Conservation (phyloP, 768 basidiomycete genomes). For the Tylopilus sp. region DNA sequence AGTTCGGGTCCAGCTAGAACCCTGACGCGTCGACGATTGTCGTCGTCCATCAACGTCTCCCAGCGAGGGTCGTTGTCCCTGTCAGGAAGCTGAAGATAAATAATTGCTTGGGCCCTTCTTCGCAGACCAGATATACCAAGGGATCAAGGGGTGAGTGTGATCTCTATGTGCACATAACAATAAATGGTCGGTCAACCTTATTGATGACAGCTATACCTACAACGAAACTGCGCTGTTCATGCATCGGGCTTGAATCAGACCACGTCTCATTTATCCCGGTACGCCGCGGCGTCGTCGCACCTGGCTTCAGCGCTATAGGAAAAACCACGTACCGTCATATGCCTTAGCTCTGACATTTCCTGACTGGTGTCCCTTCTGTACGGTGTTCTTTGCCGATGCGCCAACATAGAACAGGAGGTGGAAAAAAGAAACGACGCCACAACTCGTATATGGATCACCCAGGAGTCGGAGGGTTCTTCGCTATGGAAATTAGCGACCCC, state of each 20-base stretch:
- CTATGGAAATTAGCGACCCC: conserved; percentile 5
- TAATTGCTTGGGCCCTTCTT: too few species aligned
- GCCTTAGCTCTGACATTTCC: conserved; percentile 2
- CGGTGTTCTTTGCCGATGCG: neutral
- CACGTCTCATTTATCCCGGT: neutral
- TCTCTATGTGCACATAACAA: neutral
- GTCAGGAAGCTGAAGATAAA: neutral
- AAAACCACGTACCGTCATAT: neutral
- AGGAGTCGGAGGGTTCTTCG: neutral
- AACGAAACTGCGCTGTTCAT: neutral
- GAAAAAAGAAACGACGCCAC: conserved; percentile 9
- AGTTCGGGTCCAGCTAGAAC: neutral
- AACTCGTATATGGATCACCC: neutral
- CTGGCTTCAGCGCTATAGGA: neutral
- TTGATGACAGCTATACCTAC: neutral
- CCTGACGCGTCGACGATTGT: neutral
- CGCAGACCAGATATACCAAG: too few species aligned
- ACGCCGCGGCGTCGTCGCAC: neutral
- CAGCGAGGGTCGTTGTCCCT: neutral
- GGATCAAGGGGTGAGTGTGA: too few species aligned
- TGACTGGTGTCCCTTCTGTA: neutral
- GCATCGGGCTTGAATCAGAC: neutral
- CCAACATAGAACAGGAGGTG: conserved; percentile 2
- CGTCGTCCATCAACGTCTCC: neutral
- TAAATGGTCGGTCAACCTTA: neutral